Percentiles rank a stretch among this genome's conserved stretches.
Conservation (phyloP, 116 monocot genomes). For the Dioscorea cayenensis region DNA sequence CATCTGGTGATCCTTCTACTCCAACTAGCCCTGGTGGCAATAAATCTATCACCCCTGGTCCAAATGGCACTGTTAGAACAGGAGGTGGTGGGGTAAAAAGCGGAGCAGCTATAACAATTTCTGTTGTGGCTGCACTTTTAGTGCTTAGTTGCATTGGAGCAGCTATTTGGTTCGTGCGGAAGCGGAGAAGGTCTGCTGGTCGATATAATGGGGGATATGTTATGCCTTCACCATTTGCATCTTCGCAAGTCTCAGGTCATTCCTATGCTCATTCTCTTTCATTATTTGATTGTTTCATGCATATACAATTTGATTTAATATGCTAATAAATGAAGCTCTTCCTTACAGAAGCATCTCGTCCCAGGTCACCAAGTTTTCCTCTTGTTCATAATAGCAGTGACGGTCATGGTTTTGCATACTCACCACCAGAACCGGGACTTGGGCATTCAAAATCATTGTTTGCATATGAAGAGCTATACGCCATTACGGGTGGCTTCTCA, state of each 20-base stretch:
- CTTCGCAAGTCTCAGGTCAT: conserved; percentile 59
- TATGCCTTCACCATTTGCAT: conserved; percentile 41
- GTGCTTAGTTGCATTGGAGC: conserved; percentile 33
- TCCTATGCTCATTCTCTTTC: neutral
- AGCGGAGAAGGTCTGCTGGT: conserved; percentile 16
- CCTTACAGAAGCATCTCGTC: conserved; percentile 23
- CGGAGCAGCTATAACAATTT: conserved; percentile 23
- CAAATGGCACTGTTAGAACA: neutral
- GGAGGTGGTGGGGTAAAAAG: conserved; percentile 12
- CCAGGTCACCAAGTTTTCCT: conserved; percentile 40
- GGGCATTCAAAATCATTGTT: conserved; percentile 66
- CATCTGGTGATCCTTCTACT: neutral
- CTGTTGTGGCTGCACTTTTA: conserved; percentile 22
- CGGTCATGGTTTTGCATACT: conserved; percentile 17
- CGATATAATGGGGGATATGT: conserved; percentile 35
- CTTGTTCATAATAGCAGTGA: conserved; percentile 29
- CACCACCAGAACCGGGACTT: conserved; percentile 37
- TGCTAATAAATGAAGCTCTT: conserved; percentile 4
- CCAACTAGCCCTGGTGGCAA: conserved; percentile 10
- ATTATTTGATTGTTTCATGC: neutral
- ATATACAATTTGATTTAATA: neutral
- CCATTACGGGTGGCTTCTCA: conserved; percentile 73
- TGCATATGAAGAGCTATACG: conserved; percentile 59
- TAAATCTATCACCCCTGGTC: neutral
- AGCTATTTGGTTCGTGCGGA: conserved; percentile 35